These are phyloP conservation scores for Papiliotrema fonsecae DNA, from an alignment of 1,284 basidiomycete genomes.

Conservation along the genomic window DNA sequence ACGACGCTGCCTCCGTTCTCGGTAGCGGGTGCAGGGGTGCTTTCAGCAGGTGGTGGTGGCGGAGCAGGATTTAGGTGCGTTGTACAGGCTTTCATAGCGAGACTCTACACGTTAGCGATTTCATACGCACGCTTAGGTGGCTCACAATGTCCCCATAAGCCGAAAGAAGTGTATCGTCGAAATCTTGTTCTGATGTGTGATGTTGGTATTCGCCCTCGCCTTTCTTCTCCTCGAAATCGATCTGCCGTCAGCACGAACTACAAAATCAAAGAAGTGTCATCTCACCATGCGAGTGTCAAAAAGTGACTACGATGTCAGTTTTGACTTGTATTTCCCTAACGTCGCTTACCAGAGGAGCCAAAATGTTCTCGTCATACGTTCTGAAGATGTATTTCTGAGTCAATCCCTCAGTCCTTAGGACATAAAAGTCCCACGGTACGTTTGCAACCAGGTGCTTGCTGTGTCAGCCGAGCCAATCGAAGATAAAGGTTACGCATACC, in stretches of 20 bases:
- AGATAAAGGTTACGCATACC: conserved; percentile 50
- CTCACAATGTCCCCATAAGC: conserved; percentile 30
- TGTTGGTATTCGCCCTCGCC: conserved; percentile 24
- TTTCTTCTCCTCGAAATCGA: conserved; percentile 79
- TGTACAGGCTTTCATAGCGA: conserved; percentile 79
- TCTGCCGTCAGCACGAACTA: conserved; percentile 32
- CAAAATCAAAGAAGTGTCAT: conserved; percentile 45
- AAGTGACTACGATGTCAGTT: conserved; percentile 57
- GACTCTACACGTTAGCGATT: conserved; percentile 53
- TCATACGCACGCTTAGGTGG: not conserved
- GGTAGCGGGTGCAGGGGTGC: too few species aligned
- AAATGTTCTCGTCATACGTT: conserved; percentile 91
- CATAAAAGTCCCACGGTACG: conserved; percentile 83
- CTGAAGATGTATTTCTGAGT: conserved; percentile 86
- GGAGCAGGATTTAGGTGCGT: conserved; percentile 69
- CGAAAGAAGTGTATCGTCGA: conserved; percentile 45
- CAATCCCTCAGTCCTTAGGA: conserved; percentile 66
- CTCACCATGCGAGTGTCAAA: conserved; percentile 88
- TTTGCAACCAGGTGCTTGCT: conserved; percentile 78
- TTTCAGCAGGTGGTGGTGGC: conserved; percentile 3
- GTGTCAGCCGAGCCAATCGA: not conserved
- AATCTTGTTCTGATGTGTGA: conserved; percentile 38
- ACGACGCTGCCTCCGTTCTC: not conserved
- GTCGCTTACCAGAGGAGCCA: conserved; percentile 77
- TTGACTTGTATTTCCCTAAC: not conserved